Base-by-base conservation (phyloP, 2,329 filamentous ascomycete species). In the Apiospora sp. region DNA sequence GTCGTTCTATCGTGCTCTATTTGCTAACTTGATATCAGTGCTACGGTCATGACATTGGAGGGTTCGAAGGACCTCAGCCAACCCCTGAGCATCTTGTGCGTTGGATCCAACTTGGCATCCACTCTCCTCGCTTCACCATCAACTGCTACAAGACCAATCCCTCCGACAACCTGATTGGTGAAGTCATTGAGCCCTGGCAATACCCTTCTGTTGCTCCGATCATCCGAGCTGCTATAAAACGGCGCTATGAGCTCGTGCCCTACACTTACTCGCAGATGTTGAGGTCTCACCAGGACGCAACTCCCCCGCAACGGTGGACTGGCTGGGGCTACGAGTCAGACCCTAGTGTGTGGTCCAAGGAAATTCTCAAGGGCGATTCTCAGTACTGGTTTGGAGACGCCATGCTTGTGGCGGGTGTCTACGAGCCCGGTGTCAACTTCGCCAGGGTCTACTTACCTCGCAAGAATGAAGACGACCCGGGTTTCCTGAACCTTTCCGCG, bases 121-220 rank as follows among this genome's bases (percentile, higher is more conserved):
- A 93, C 82, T 92, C 91, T 1, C 87, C 90, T 0, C 89, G 92
- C 0, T 94, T 94, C 76, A 91, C 92, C 14, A 94, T 94, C 83
- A 94, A 94, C 81, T 94, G 92, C 81, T 94, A 92, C 87, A 94
- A 94, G 83, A 94, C 92, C 0, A 89, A 87, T 0, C 86, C 88
- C 0, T 83, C 87, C 0, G 90, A 94, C 80, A 93, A 91, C 76
- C 85, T 85, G 0, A 86, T 93, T 34, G 92, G 92, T 10, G 92
- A 93, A 48, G 92, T 94, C 0, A 94, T 94, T 72, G 92, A 94
- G 82, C 92, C 92, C 0, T 94, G 92, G 91, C 93, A 94, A 91
- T 92, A 94, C 77, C 90, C 91, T 0, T 88, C 91, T 48, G 90
- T 91, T 41, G 90, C 91, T 0, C 88, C 87, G 0, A 81, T 92